phyloP scores from a whole-genome alignment of 192 early-diverging fungal genomes.

The Coemansia sp. region DNA sequence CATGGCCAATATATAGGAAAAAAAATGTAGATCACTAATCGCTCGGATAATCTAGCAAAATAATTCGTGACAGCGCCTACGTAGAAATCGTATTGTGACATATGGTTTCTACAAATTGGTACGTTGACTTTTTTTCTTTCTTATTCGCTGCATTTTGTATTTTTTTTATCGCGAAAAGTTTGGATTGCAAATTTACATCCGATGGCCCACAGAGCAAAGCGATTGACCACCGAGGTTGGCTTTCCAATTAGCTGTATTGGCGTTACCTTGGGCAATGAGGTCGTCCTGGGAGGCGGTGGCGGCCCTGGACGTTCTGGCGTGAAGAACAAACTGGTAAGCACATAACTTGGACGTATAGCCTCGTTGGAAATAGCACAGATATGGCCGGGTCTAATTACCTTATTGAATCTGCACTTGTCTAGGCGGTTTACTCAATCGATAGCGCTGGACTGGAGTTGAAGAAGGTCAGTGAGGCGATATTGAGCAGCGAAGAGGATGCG shows the following conservation, averaged over 20 bases:
- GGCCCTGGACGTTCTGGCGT: conserved; percentile 79
- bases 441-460: conserved; percentile 25
- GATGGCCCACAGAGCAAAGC: conserved; percentile 14
- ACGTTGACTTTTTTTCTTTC: background rate
- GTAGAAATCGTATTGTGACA: background rate
- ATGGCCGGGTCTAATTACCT: background rate
- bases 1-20: background rate
- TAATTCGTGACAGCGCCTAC: background rate
- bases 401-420: conserved; percentile 6
- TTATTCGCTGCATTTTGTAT: background rate
- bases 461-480: conserved; percentile 39
- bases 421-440: conserved; percentile 63
- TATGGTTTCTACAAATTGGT: background rate
- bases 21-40: background rate
- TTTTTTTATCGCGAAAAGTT: too few species aligned
- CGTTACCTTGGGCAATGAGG: conserved; percentile 60
- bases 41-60: background rate
- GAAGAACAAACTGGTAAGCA: conserved; percentile 82
- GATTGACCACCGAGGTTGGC: conserved; percentile 50
- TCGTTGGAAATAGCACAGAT: background rate
- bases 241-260: conserved; percentile 67
- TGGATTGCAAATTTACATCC: background rate
- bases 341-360: background rate
- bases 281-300: conserved; percentile 86
- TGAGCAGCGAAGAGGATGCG: conserved; percentile 75